Evolutionary conservation across 306 rosid species (phyloP).

Genomic region (Inga leiocalycina): DNA sequence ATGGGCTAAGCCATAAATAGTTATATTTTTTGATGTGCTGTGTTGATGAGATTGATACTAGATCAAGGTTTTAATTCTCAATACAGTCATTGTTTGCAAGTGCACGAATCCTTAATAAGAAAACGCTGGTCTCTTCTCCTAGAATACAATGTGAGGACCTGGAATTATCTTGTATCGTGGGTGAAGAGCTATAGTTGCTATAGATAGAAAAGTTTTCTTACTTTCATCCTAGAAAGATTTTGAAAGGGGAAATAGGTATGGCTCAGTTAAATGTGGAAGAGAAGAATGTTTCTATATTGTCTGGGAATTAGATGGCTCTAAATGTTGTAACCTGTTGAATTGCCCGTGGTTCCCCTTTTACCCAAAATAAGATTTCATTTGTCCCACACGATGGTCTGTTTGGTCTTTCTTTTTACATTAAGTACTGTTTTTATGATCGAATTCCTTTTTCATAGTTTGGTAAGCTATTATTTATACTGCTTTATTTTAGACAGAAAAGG

Average conservation of each 20-base stretch:
- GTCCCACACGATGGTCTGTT: slow-evolving; percentile 4
- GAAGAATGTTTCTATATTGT: background rate
- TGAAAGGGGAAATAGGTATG: background rate
- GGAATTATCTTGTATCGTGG: slow-evolving; percentile 24
- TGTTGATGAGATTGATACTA: background rate
- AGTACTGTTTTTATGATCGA: slow-evolving; percentile 1
- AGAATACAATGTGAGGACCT: slow-evolving; percentile 20
- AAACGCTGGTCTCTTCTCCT: slow-evolving; percentile 18
- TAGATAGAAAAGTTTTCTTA: slow-evolving; percentile 20
- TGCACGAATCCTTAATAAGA: background rate
- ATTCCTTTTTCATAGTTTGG: slow-evolving; percentile 19
- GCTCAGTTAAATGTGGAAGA: slow-evolving; percentile 18
- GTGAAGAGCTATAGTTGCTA: slow-evolving; percentile 26
- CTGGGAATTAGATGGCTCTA: slow-evolving; percentile 9
- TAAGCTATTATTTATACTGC: slow-evolving; percentile 37
- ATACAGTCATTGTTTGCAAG: background rate
- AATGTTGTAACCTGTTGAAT: slow-evolving; percentile 1
- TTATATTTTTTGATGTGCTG: background rate
- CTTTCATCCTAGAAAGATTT: background rate
- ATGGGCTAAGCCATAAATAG: background rate
- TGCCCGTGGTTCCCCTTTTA: background rate
- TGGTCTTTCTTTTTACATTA: background rate
- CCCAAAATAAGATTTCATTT: slow-evolving; percentile 18
- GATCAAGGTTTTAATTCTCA: background rate
- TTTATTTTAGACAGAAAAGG: slow-evolving; percentile 93